These are phyloP conservation scores for Pochonia chlamydosporia DNA, from an alignment of 2,329 filamentous ascomycete genomes.

Conservation along the genomic window DNA sequence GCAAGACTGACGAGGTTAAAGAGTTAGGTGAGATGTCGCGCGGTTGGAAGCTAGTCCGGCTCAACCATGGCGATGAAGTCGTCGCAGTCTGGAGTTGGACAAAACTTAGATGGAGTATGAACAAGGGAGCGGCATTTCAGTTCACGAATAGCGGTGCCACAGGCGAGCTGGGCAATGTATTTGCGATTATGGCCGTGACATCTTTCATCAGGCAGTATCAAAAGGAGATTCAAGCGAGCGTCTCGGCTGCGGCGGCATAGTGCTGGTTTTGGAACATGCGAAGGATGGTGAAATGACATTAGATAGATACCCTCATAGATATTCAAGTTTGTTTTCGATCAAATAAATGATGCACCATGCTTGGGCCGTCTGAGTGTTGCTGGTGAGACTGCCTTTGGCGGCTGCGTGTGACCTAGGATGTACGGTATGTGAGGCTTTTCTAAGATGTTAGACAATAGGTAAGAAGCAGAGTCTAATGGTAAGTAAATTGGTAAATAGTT, in stretches of 20 bases:
- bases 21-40: conserved; percentile 22
- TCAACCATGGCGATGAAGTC: conserved; percentile 29
- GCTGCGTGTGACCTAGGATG: too few relatives aligned
- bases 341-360: too few relatives aligned
- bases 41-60: conserved; percentile 33
- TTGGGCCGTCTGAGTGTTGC: too few relatives aligned
- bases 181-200: conserved; percentile 36
- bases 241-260: background rate
- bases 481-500: too few relatives aligned
- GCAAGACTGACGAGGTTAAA: conserved; percentile 27
- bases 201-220: conserved; percentile 18
- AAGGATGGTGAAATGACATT: too few relatives aligned
- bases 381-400: too few relatives aligned
- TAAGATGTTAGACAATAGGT: too few relatives aligned
- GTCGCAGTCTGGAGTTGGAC: conserved; percentile 31
- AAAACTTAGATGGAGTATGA: conserved; percentile 10
- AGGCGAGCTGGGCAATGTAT: conserved; percentile 34
- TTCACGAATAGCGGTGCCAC: conserved; percentile 33
- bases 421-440: too few relatives aligned
- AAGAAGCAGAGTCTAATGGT: too few relatives aligned
- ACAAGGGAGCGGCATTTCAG: conserved; percentile 28
- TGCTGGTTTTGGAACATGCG: background rate
- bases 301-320: too few relatives aligned
- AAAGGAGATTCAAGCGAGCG: conserved; percentile 4
- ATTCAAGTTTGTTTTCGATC: too few relatives aligned